Evolutionary conservation across 2,329 filamentous ascomycete species (phyloP).

Genomic region (Lecanosticta acicola): DNA sequence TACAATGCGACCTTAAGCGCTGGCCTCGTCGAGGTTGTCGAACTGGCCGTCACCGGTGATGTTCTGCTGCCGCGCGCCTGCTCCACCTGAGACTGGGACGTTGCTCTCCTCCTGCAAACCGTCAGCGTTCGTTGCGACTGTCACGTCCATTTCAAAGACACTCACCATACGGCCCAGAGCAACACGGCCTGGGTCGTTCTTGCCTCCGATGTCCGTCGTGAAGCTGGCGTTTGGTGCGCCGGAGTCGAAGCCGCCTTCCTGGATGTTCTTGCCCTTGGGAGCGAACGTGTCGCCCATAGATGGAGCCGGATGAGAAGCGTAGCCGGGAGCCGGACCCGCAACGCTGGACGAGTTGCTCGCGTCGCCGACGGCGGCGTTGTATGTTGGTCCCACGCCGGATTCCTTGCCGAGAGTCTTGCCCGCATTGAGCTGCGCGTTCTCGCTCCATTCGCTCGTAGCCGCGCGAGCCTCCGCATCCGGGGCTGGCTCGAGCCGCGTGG

Average conservation of each 20-base stretch:
- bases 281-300: slow-evolving; percentile 33
- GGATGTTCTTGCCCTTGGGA: slow-evolving; percentile 27
- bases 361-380: slow-evolving; percentile 22
- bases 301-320: slow-evolving; percentile 15
- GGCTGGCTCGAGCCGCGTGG: slow-evolving; percentile 47
- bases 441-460: slow-evolving; percentile 36
- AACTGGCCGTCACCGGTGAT: slow-evolving; percentile 20
- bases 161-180: slow-evolving; percentile 37
- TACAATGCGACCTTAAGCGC: slow-evolving; percentile 4
- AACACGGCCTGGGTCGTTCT: slow-evolving; percentile 51
- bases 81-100: slow-evolving; percentile 31
- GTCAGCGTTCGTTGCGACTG: neutral
- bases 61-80: slow-evolving; percentile 18
- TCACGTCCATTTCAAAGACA: too few relatives aligned
- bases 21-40: slow-evolving; percentile 15
- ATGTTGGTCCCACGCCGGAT: slow-evolving; percentile 34
- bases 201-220: slow-evolving; percentile 47
- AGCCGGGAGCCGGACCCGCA: slow-evolving; percentile 1
- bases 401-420: slow-evolving; percentile 35
- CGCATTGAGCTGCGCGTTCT: slow-evolving; percentile 38
- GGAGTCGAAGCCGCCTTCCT: slow-evolving; percentile 30
- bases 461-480: slow-evolving; percentile 43
- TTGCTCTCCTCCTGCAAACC: slow-evolving; percentile 24
- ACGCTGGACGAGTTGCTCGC: neutral
- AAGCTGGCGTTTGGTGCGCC: slow-evolving; percentile 47